A percentile compares a stretch with the other conserved stretches of the same genome.
Evolutionary conservation across 2,329 filamentous ascomycete species (phyloP).

Genomic region (Epichloe gansuensis): DNA sequence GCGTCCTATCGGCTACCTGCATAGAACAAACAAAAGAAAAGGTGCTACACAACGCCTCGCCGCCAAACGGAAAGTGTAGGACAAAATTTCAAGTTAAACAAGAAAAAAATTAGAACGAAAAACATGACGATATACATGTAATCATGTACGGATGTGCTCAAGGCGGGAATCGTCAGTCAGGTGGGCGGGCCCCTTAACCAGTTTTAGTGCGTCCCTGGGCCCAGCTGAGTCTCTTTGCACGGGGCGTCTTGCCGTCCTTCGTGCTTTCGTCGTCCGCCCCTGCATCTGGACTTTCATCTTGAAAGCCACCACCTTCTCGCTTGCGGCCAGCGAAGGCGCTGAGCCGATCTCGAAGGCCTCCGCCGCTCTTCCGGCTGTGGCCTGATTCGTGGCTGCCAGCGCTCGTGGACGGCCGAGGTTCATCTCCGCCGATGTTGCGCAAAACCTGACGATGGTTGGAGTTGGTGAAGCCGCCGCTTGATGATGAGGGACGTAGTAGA

Average conservation of each 20-base stretch:
- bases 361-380: conserved; percentile 18
- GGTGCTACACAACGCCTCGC: too few species aligned
- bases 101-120: too few species aligned
- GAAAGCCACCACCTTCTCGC: conserved; percentile 12
- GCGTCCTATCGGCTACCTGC: too few species aligned
- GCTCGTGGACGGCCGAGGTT: conserved; percentile 21
- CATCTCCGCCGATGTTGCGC: conserved; percentile 8
- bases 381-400: conserved; percentile 15
- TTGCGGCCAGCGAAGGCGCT: conserved; percentile 21
- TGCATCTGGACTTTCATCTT: conserved; percentile 11
- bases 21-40: too few species aligned
- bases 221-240: conserved; percentile 7
- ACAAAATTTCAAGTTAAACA: too few species aligned
- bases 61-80: too few species aligned
- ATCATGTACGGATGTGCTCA: too few species aligned
- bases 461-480: conserved; percentile 18
- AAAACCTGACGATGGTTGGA: conserved; percentile 9
- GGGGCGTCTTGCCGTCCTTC: conserved; percentile 5
- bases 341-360: conserved; percentile 24
- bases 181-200: conserved; percentile 5
- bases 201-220: conserved; percentile 11
- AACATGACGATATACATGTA: too few species aligned
- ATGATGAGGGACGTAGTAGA: conserved; percentile 20
- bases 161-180: too few species aligned
- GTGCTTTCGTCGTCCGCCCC: conserved; percentile 12